A percentile compares a stretch with the other conserved stretches of the same genome.
These are phyloP conservation scores for Euclidium syriacum DNA, from an alignment of 345 rosid species.

Conservation along the genomic window DNA sequence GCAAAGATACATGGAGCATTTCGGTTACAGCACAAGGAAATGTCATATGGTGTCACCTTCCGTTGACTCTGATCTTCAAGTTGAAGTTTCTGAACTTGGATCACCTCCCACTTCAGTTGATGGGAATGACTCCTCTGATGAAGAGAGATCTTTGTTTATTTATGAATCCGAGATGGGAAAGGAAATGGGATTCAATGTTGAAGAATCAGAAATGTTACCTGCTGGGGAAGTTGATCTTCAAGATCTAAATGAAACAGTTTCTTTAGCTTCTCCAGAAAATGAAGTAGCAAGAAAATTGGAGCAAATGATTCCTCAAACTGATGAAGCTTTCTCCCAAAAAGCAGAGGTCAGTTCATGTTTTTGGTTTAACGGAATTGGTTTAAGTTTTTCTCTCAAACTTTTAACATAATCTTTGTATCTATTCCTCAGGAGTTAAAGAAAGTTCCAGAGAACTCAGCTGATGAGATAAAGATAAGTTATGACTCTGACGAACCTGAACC, in stretches of 20 bases:
- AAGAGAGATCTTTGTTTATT: conserved; percentile 44
- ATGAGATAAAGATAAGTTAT: conserved; percentile 28
- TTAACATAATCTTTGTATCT: background rate
- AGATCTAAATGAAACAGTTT: conserved; percentile 8
- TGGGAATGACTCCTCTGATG: conserved; percentile 48
- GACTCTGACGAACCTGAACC: conserved; percentile 27
- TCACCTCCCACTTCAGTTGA: conserved; percentile 62
- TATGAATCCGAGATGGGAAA: conserved; percentile 49
- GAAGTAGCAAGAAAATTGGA: conserved; percentile 17
- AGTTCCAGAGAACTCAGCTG: conserved; percentile 27
- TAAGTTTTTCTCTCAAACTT: background rate
- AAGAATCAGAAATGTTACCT: conserved; percentile 24
- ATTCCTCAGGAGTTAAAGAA: conserved; percentile 31
- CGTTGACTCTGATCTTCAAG: conserved; percentile 88
- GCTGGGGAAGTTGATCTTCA: conserved; percentile 17
- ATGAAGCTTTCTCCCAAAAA: conserved; percentile 15
- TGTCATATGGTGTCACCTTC: conserved; percentile 58
- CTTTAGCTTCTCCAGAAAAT: conserved; percentile 22
- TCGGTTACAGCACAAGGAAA: conserved; percentile 30
- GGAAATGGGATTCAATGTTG: conserved; percentile 36
- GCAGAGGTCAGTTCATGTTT: conserved; percentile 38
- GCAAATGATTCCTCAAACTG: background rate
- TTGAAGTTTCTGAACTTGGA: conserved; percentile 82
- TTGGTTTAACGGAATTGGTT: background rate
- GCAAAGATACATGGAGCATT: conserved; percentile 36